Evolutionary conservation across 257 asterid species (phyloP), one percentile per base, ranked within the genome.

Genomic region (Solanum chilense): DNA sequence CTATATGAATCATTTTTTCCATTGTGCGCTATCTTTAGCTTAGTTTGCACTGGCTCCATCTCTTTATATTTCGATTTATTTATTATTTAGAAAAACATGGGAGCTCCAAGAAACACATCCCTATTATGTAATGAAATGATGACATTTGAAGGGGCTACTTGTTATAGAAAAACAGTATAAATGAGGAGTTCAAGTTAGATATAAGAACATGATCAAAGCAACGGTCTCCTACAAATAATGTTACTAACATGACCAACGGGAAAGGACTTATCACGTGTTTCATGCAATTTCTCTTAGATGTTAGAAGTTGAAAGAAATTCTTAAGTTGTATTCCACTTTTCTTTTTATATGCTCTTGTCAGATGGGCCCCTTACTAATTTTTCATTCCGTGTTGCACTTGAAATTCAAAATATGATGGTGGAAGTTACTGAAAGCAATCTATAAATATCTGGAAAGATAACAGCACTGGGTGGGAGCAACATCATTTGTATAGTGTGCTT

Each of bases 401-500:
- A 49, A 18, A 81, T 69, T 31, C 31, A 6, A 81, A 31, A 81
- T 49, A 81, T n/a, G 20, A 20, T 3, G 9, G 45, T 27, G 69
- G 45, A 81, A 49, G 70, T 41, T 49, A 49, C 85, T 18, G 39
- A 49, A 78, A 33, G 31, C 21, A 49, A 49, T 29, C 45, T 49
- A 81, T 29, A 42, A 31, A 31, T 49, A 31, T 49, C 83, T 81
- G 69, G 69, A 47, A 85, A 85, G 71, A 49, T 69, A 47, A 70
- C 45, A 73, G 25, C 83, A 85, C 41, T 25, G 56, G 58, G 86
- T 58, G 86, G 85, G 76, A 86, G 74, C 84, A 86, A 41, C 58
- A 49, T 44, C 47, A 44, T 58, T 86, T 69, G 74, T 39, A 85
- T 70, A 87, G 87, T 71, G 87, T 44, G 68, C 88, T 60, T 93